phyloP scores from a whole-genome alignment of 2,329 filamentous ascomycete genomes.

The Dactylellina cionopaga region DNA sequence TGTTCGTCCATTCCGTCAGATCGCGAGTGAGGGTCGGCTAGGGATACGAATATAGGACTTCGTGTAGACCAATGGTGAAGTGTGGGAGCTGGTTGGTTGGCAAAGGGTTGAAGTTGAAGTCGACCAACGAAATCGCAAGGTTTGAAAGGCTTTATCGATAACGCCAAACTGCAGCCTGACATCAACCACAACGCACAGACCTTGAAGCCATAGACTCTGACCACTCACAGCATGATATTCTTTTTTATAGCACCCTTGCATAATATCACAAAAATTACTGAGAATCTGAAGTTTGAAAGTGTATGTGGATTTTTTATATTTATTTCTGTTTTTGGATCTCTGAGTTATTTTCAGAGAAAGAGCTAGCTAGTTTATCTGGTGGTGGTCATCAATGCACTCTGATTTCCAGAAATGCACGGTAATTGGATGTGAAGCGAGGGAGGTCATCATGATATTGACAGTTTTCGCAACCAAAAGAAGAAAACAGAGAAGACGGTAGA shows the following conservation, averaged over 20 bases:
- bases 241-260: not conserved
- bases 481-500: conserved; percentile 22
- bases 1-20: conserved; percentile 45
- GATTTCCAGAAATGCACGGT: conserved; percentile 39
- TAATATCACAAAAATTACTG: not conserved
- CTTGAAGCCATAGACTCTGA: conserved; percentile 16
- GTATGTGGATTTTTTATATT: conserved; percentile 37
- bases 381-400: conserved; percentile 51
- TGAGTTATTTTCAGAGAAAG: conserved; percentile 2
- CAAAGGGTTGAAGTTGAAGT: conserved; percentile 39
- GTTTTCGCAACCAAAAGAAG: conserved; percentile 52
- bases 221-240: not conserved
- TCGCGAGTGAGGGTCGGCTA: conserved; percentile 29
- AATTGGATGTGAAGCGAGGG: conserved; percentile 1
- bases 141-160: conserved; percentile 53
- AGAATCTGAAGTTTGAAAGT: not conserved
- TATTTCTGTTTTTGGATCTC: conserved; percentile 38
- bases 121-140: conserved; percentile 46
- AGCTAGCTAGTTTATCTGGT: conserved; percentile 46
- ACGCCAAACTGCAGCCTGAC: conserved; percentile 27
- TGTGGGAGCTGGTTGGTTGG: conserved; percentile 40
- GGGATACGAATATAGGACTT: conserved; percentile 41
- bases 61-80: conserved; percentile 27
- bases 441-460: conserved; percentile 52
- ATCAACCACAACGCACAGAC: conserved; percentile 31